These are phyloP conservation scores for Trametes cubensis DNA, from an alignment of 768 basidiomycete species.

Conservation along the genomic window DNA sequence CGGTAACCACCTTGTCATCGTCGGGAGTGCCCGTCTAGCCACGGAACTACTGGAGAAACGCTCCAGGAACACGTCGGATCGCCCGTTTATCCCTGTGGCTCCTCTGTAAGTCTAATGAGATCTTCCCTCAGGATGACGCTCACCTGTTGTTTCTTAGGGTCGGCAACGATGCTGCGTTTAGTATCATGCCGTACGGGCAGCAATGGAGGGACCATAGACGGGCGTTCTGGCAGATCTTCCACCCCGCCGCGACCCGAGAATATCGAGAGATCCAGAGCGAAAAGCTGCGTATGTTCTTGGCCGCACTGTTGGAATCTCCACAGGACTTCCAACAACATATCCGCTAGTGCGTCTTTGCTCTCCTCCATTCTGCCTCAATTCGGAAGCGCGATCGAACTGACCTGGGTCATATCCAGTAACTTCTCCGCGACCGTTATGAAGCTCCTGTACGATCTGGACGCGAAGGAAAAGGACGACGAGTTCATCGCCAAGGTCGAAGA, in stretches of 20 bases:
- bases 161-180: slow-evolving; percentile 5
- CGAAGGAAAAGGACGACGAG: background rate
- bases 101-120: slow-evolving; percentile 2
- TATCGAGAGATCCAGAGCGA: slow-evolving; percentile 2
- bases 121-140: background rate
- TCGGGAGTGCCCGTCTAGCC: slow-evolving; percentile 2
- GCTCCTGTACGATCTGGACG: slow-evolving; percentile 13
- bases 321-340: slow-evolving; percentile 6
- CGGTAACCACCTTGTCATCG: slow-evolving; percentile 6
- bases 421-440: slow-evolving; percentile 22
- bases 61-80: slow-evolving; percentile 11
- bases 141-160: background rate
- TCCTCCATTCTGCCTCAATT: background rate
- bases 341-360: slow-evolving; percentile 13
- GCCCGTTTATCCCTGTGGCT: slow-evolving; percentile 9
- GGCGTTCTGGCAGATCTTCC: slow-evolving; percentile 18
- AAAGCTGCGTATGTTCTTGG: background rate
- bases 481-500: slow-evolving; percentile 12
- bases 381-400: background rate
- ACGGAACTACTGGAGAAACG: slow-evolving; percentile 17
- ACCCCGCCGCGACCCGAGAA: background rate
- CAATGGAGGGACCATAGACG: slow-evolving; percentile 19
- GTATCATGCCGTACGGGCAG: slow-evolving; percentile 13
- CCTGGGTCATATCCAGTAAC: background rate
- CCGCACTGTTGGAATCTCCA: background rate